Evolutionary conservation across 169 alveolate species (phyloP).

Genomic region (Perkinsus chesapeaki): DNA sequence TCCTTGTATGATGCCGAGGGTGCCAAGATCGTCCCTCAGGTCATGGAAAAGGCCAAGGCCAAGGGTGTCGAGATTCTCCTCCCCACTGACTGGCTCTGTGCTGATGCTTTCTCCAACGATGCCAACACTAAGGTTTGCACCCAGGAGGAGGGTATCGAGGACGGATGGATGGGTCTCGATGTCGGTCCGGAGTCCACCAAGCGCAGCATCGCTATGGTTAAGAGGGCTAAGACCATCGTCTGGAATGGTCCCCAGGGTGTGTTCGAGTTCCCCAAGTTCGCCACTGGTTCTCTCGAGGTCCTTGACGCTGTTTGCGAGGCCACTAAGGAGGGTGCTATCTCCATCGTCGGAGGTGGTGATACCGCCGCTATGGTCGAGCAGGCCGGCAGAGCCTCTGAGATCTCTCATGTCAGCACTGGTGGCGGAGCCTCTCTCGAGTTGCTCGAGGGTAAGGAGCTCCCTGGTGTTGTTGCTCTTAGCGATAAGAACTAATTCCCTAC

Average conservation of each 20-base stretch:
- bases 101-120: conserved; percentile 77
- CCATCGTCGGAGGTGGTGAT: conserved; percentile 94
- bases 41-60: conserved; percentile 82
- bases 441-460: conserved; percentile 89
- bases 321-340: conserved; percentile 79
- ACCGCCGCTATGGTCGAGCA: conserved; percentile 86
- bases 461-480: conserved; percentile 81
- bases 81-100: conserved; percentile 87
- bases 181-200: conserved; percentile 87
- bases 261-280: conserved; percentile 42
- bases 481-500: not conserved
- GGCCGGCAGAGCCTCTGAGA: conserved; percentile 62
- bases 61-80: conserved; percentile 82
- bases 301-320: conserved; percentile 70
- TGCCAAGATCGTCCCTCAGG: conserved; percentile 83
- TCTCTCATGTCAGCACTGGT: conserved; percentile 96
- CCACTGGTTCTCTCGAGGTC: conserved; percentile 33
- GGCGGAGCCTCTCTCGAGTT: conserved; percentile 98
- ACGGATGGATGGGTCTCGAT: conserved; percentile 95
- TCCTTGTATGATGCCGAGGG: conserved; percentile 94
- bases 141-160: conserved; percentile 81
- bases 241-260: conserved; percentile 66
- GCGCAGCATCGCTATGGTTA: conserved; percentile 42
- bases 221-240: conserved; percentile 42
- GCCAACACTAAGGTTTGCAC: conserved; percentile 71